Conservation (phyloP, 441 rosid species). For the Pelargonium exstipulatum region DNA sequence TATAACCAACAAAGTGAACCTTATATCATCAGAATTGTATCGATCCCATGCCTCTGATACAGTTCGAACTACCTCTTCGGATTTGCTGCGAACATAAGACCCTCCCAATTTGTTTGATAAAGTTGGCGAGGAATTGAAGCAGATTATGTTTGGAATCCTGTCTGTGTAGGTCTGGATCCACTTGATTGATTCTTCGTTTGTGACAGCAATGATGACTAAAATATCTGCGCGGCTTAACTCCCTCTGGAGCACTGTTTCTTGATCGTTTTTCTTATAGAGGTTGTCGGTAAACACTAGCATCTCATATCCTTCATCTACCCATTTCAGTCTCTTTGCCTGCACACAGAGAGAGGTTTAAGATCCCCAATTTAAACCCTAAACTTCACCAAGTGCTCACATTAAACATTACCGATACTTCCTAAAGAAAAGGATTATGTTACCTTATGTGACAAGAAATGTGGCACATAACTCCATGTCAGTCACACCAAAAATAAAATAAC, state of each 20-base stretch:
- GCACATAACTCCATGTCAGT: too few relatives aligned
- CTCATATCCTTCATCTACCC: slow-evolving; percentile 75
- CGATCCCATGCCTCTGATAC: slow-evolving; percentile 78
- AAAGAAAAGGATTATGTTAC: too few relatives aligned
- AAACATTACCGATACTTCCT: too few relatives aligned
- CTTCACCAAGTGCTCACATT: too few relatives aligned
- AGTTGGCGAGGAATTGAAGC: slow-evolving; percentile 50
- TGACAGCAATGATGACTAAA: slow-evolving; percentile 52
- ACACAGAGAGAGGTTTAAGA: neutral
- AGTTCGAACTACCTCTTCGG: slow-evolving; percentile 46
- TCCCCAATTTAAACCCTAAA: too few relatives aligned
- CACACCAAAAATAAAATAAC: too few relatives aligned
- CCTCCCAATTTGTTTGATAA: slow-evolving; percentile 62
- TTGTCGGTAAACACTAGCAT: slow-evolving; percentile 53
- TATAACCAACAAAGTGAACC: slow-evolving; percentile 69
- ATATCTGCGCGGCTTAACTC: slow-evolving; percentile 50
- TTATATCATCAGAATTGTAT: slow-evolving; percentile 69
- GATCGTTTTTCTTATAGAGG: slow-evolving; percentile 23
- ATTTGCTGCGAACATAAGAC: slow-evolving; percentile 34
- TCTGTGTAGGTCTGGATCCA: slow-evolving; percentile 48
- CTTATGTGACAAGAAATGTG: too few relatives aligned
- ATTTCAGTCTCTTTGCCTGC: slow-evolving; percentile 70
- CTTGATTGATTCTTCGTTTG: slow-evolving; percentile 41
- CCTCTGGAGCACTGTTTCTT: slow-evolving; percentile 27
- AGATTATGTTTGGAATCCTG: slow-evolving; percentile 46